Evolutionary conservation across 805 yeast species (phyloP).

Genomic region (Wickerhamiella dianesei): DNA sequence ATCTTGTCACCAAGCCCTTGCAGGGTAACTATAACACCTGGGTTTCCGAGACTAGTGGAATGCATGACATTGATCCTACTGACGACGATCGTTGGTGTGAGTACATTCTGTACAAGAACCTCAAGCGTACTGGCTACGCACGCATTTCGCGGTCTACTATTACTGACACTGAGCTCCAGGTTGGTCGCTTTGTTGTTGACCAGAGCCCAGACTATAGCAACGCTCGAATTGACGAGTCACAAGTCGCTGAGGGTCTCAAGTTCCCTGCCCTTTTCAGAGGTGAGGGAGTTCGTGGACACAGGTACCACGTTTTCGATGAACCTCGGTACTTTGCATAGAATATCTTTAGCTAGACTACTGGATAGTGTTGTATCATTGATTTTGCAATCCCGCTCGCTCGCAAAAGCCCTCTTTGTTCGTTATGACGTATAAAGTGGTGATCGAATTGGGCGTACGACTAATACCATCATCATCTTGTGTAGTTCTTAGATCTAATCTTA

Average conservation of each 20-base stretch:
- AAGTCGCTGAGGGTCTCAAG: slow-evolving; percentile 46
- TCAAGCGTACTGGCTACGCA: slow-evolving; percentile 85
- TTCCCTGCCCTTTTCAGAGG: slow-evolving; percentile 75
- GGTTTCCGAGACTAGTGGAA: slow-evolving; percentile 69
- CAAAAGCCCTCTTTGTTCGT: too few relatives aligned
- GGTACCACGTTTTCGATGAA: slow-evolving; percentile 87
- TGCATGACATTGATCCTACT: slow-evolving; percentile 84
- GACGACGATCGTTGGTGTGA: slow-evolving; percentile 96
- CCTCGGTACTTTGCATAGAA: slow-evolving; percentile 52
- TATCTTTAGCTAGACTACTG: background rate
- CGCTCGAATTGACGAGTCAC: slow-evolving; percentile 39
- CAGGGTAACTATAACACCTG: slow-evolving; percentile 87
- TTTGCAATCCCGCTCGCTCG: too few relatives aligned
- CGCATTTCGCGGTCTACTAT: slow-evolving; percentile 85
- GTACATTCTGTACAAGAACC: slow-evolving; percentile 75
- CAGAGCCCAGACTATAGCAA: slow-evolving; percentile 38
- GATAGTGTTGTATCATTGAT: background rate
- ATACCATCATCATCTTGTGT: too few relatives aligned
- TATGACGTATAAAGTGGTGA: too few relatives aligned
- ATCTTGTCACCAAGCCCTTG: slow-evolving; percentile 75
- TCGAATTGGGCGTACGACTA: too few relatives aligned
- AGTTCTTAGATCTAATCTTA: too few relatives aligned
- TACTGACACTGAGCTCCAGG: slow-evolving; percentile 93
- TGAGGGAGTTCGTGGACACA: slow-evolving; percentile 86
- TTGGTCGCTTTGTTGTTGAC: slow-evolving; percentile 70